Evolutionary conservation across 306 rosid species (phyloP), one percentile per base, ranked within the genome.

Genomic region (Trifolium dubium): DNA sequence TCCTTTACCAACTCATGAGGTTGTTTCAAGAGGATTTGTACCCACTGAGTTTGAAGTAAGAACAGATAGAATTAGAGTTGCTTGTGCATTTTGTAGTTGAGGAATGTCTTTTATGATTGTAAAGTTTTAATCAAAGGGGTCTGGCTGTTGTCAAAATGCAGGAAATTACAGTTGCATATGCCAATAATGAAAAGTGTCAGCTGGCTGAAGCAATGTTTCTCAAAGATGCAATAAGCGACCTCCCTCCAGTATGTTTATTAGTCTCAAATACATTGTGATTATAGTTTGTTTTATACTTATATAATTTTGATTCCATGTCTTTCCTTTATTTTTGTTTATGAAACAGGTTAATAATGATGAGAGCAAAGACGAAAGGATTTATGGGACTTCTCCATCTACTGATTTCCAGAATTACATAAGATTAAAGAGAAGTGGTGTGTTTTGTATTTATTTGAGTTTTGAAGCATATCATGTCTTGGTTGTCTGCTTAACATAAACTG

Each of bases 1-100:
- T 67, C 88, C 88, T 1, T 62, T 85, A 39, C 88, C 88, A 60
- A 85, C 88, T 31, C 88, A 85, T 39, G 77, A 85, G 50, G 88
- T 75, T 30, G 76, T 70, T 3, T 55, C 85, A 18, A 78, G 88
- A 58, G 80, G 79, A 0, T 39, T 46, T 0, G 28, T 76, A 5
- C 88, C 85, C 12, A 30, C 49, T 3, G 85, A 85, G 50, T 85
- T 85, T 75, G 85, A 75, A 39, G 88, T 85, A 63, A 78, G 85
- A 41, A 70, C 19, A 35, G 3, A 40, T 31, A 68, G 8, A 44
- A 51, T 51, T 13, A 29, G 2, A 56, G 15, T 17, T 65, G 7
- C 6, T 67, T 10, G n/a, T 9, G 4, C 37, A 9, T 63, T 67
- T 23, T 14, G 7, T 5, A 13, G 37, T 17, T 29, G 19, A 53